These are phyloP conservation scores for Fragaria iinumae DNA, from an alignment of 306 rosid species.

Conservation along the genomic window DNA sequence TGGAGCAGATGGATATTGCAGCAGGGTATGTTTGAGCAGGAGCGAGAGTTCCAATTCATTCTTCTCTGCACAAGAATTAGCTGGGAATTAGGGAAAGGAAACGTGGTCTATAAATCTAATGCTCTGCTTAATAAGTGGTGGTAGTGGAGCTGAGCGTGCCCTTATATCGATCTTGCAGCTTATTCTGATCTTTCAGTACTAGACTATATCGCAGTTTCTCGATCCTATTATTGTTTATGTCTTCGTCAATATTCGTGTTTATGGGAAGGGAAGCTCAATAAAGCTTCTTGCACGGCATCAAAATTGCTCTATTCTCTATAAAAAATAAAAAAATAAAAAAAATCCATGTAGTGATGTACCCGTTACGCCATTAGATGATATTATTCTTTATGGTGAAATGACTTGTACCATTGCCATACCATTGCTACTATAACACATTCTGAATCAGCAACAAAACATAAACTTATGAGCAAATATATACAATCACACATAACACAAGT, in stretches of 20 bases:
- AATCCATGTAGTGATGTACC: background rate
- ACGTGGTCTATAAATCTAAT: conserved; percentile 13
- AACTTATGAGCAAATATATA: too few species aligned
- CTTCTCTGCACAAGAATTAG: conserved; percentile 12
- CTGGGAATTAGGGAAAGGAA: conserved; percentile 17
- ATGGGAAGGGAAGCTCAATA: conserved; percentile 16
- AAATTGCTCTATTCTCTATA: background rate
- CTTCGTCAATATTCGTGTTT: conserved; percentile 9
- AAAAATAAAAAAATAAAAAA: background rate
- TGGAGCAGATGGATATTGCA: background rate
- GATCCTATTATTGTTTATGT: background rate
- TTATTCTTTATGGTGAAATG: background rate
- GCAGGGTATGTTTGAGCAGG: conserved; percentile 19
- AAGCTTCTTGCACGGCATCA: conserved; percentile 26
- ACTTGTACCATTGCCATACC: too few species aligned
- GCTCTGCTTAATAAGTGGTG: conserved; percentile 14
- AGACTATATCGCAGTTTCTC: background rate
- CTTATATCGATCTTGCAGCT: conserved; percentile 15
- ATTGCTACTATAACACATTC: too few species aligned
- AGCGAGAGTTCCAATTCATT: conserved; percentile 31
- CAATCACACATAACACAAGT: too few species aligned
- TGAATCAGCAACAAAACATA: too few species aligned
- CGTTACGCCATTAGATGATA: background rate
- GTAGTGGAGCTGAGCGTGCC: conserved; percentile 19
- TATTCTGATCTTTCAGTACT: background rate